Conservation (phyloP, 73 alveolate genomes). For the Stentor coeruleus region DNA sequence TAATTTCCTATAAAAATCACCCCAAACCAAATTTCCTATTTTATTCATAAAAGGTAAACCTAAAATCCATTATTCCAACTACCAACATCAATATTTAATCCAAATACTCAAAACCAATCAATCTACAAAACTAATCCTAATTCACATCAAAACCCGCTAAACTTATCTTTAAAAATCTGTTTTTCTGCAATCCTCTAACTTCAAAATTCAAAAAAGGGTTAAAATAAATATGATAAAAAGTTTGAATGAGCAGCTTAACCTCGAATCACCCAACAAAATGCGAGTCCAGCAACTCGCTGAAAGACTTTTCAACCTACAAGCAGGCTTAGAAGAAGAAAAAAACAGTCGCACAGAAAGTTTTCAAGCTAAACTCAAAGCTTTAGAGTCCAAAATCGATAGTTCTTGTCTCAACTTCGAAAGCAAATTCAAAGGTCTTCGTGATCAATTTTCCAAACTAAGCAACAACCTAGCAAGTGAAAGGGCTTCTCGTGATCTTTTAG, state of each 20-base stretch:
- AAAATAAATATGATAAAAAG: not conserved
- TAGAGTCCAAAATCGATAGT: slow-evolving; percentile 21
- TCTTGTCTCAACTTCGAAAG: not conserved
- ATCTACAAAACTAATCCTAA: no score
- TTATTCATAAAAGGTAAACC: no score
- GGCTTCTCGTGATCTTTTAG: slow-evolving; percentile 40
- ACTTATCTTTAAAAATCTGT: no score
- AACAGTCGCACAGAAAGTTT: not conserved
- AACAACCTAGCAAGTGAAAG: slow-evolving; percentile 38
- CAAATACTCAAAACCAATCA: no score
- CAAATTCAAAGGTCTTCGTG: slow-evolving; percentile 37
- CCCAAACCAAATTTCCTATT: no score
- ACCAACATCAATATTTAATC: no score
- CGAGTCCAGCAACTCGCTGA: slow-evolving; percentile 28
- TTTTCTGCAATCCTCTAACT: no score
- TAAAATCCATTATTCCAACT: no score
- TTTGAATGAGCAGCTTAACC: not conserved
- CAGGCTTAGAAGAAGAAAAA: slow-evolving; percentile 31
- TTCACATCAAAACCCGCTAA: no score
- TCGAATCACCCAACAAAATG: slow-evolving; percentile 15
- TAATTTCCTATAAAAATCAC: no score
- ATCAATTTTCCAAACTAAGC: slow-evolving; percentile 33
- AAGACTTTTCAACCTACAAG: slow-evolving; percentile 1
- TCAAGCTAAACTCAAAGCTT: not conserved
- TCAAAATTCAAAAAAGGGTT: no score